A percentile compares a stretch with the other conserved stretches of the same genome.
phyloP scores from a whole-genome alignment of 129 eudicot genomes.

The Flaveria bidentis region DNA sequence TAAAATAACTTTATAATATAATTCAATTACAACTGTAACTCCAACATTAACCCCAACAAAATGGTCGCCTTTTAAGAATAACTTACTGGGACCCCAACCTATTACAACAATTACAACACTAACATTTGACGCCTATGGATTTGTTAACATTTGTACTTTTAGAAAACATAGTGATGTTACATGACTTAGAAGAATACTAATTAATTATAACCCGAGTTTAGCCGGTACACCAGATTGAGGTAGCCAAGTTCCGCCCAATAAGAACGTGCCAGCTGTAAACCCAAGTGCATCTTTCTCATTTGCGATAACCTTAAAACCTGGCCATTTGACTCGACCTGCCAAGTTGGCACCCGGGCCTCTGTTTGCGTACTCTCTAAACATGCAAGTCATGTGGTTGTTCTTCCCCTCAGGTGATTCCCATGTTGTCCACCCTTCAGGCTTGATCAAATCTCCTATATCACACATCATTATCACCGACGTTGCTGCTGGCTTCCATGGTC shows the following conservation, averaged over 20 bases:
- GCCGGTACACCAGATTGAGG: constrained; percentile 37
- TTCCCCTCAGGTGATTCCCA: constrained; percentile 43
- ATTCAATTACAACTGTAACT: background rate
- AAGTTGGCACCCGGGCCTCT: constrained; percentile 56
- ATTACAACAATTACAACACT: constrained; percentile 27
- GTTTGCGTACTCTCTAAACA: constrained; percentile 46
- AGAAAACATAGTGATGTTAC: constrained; percentile 21
- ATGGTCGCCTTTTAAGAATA: background rate
- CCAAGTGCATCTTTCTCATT: constrained; percentile 32
- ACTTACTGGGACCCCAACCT: constrained; percentile 13
- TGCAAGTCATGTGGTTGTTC: constrained; percentile 43
- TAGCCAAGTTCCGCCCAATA: constrained; percentile 37
- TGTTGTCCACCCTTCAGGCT: constrained; percentile 54
- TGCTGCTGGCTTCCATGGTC: constrained; percentile 57
- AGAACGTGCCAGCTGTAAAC: constrained; percentile 42
- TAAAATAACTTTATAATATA: too few relatives aligned
- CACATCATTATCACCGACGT: constrained; percentile 45
- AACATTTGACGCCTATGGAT: constrained; percentile 25
- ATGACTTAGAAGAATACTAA: constrained; percentile 15
- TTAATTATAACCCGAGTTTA: constrained; percentile 35
- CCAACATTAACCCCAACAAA: constrained; percentile 4
- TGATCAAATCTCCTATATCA: constrained; percentile 53
- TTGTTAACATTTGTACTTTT: constrained; percentile 5
- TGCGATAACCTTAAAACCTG: constrained; percentile 14
- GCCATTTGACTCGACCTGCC: constrained; percentile 44